Percentiles rank a stretch among this genome's conserved stretches.
Evolutionary conservation across 305 asterid genomes (phyloP).

Genomic region (Fraxinus nigra): DNA sequence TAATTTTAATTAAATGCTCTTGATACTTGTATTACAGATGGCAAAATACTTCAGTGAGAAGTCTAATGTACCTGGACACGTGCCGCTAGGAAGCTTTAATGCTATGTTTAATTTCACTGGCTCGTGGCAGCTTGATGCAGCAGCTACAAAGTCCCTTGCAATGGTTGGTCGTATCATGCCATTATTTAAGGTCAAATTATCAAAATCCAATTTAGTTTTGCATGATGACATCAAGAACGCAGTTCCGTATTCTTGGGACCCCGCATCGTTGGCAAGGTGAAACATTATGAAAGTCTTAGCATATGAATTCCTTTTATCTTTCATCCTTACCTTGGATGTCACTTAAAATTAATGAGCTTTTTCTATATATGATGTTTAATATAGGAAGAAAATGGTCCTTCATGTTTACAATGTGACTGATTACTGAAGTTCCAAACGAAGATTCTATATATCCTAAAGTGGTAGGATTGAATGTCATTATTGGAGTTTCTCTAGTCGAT

Average conservation of each 20-base stretch:
- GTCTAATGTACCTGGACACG: slow-evolving; percentile 62
- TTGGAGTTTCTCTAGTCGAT: slow-evolving; percentile 8
- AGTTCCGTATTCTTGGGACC: slow-evolving; percentile 96
- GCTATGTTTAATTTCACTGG: slow-evolving; percentile 99
- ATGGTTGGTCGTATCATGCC: slow-evolving; percentile 79
- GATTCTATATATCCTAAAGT: not conserved
- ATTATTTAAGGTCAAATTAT: slow-evolving; percentile 53
- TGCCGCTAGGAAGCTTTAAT: slow-evolving; percentile 92
- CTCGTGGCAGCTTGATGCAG: slow-evolving; percentile 83
- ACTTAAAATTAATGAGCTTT: not conserved
- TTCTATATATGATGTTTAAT: not conserved
- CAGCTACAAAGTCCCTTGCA: slow-evolving; percentile 85
- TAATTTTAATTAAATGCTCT: slow-evolving; percentile 16
- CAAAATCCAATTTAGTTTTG: slow-evolving; percentile 48
- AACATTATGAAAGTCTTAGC: slow-evolving; percentile 2
- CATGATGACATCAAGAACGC: slow-evolving; percentile 74
- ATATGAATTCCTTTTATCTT: not conserved
- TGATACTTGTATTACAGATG: slow-evolving; percentile 61
- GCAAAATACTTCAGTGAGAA: slow-evolving; percentile 72
- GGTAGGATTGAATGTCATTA: slow-evolving; percentile 2
- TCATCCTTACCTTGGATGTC: slow-evolving; percentile 1
- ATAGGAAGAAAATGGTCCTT: not conserved
- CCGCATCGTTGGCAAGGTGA: slow-evolving; percentile 91
- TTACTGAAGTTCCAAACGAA: not conserved
- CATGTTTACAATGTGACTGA: not conserved